Evolutionary conservation across 2,329 filamentous ascomycete genomes (phyloP), one percentile per base, ranked within the genome.

Genomic region (Capronia americana): DNA sequence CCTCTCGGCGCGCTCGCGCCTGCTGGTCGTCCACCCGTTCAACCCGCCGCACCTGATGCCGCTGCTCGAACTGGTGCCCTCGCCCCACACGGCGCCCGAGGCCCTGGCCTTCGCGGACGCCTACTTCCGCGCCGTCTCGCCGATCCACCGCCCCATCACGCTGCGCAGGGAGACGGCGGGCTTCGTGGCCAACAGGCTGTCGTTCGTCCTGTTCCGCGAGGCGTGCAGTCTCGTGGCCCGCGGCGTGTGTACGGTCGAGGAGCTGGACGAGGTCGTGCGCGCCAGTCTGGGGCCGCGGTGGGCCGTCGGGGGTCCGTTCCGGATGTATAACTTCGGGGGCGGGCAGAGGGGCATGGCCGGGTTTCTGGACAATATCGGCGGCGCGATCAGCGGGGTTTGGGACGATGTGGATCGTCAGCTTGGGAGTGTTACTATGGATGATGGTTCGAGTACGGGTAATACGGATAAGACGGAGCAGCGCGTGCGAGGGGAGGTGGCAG

Each of bases 91-190:
- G 0, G 73, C 74, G 0, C 44, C 74, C 0, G 72, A 75, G 0
- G 75, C 80, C 1, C 74, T 84, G 0, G 70, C 76, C 4, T 73
- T 75, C 7, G 84, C 83, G 84, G 87, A 72, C 78, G 80, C 14
- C 79, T 80, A 95, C 81, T 92, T 99, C 79, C 90, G 90, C 81
- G 92, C 96, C 85, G 97, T 97, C 90, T 93, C 93, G 79, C 93
- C 94, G 80, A 93, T 97, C 84, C 93, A 94, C 79, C 91, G 97
- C 77, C 93, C 94, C 77, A 97, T 93, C 86, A 96, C 97, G 90
- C 92, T 89, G 82, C 88, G 97, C 79, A 92, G 94, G 87, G 89
- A 96, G 87, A 92, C 91, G 81, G 96, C 95, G 0, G 86, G 86
- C 0, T 88, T 88, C 67, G 85, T 87, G 7, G 84, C 83, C 3